These are phyloP conservation scores for Ilyonectria destructans DNA, from an alignment of 2,329 filamentous ascomycete genomes.

Conservation along the genomic window DNA sequence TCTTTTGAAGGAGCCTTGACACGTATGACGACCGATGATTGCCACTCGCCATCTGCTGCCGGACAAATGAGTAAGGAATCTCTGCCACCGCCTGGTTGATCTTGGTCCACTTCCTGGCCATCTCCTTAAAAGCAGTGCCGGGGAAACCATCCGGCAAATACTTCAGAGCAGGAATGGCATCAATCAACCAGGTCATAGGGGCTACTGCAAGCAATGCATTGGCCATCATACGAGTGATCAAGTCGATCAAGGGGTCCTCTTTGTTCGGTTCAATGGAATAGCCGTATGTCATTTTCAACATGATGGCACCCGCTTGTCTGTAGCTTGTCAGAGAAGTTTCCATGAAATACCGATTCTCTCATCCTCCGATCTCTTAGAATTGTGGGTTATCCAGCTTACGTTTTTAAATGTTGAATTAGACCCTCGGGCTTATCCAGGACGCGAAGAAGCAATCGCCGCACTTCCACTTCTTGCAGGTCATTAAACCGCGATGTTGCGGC, in stretches of 20 bases:
- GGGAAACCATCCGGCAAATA: conserved; percentile 49
- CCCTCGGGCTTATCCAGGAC: too few relatives aligned
- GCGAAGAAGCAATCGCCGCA: too few relatives aligned
- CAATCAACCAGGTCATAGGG: too few relatives aligned
- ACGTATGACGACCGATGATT: conserved; percentile 41
- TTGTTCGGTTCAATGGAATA: conserved; percentile 45
- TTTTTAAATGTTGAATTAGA: too few relatives aligned
- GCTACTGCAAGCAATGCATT: too few relatives aligned
- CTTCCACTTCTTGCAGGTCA: too few relatives aligned
- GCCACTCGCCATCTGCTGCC: conserved; percentile 36
- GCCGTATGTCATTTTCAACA: conserved; percentile 47
- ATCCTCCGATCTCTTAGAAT: too few relatives aligned
- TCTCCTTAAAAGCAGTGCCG: conserved; percentile 45
- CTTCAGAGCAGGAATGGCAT: conserved; percentile 46
- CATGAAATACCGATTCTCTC: too few relatives aligned
- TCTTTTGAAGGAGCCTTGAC: conserved; percentile 39
- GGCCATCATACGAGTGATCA: conserved; percentile 14
- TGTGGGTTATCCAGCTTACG: too few relatives aligned
- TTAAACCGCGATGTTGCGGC: too few relatives aligned
- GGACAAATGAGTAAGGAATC: conserved; percentile 47
- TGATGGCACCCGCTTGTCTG: conserved; percentile 44
- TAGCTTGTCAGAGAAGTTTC: neutral
- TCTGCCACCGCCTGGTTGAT: conserved; percentile 24
- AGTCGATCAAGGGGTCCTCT: conserved; percentile 42
- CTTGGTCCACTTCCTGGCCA: conserved; percentile 42